These are phyloP conservation scores for Arabidopsis arenosa DNA, from an alignment of 345 rosid species.

Conservation along the genomic window DNA sequence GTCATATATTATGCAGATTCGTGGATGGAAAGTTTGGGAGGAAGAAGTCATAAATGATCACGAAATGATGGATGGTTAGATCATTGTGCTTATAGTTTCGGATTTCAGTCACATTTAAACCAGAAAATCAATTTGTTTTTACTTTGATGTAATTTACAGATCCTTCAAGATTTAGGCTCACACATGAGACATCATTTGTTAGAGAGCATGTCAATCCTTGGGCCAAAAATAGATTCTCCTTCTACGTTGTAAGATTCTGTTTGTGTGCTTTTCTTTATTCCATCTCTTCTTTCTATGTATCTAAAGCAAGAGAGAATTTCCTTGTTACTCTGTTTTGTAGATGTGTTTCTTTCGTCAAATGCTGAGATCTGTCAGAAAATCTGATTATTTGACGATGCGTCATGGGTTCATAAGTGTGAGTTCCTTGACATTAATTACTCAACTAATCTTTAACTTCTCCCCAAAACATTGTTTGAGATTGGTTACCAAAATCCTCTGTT, in stretches of 20 bases:
- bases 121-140: neutral
- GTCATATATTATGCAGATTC: constrained; percentile 67
- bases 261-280: neutral
- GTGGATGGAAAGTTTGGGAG: constrained; percentile 94
- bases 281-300: constrained; percentile 8
- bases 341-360: constrained; percentile 88
- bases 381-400: constrained; percentile 89
- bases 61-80: constrained; percentile 44
- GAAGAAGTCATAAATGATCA: constrained; percentile 49
- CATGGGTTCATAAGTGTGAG: constrained; percentile 87
- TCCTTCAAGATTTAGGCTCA: constrained; percentile 82
- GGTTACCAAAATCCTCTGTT: constrained; percentile 14
- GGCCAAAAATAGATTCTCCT: constrained; percentile 57
- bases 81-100: neutral
- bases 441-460: constrained; percentile 2
- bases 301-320: neutral
- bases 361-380: constrained; percentile 69
- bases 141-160: constrained; percentile 49
- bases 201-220: constrained; percentile 66
- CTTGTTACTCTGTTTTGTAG: constrained; percentile 41
- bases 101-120: neutral
- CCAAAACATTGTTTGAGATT: neutral
- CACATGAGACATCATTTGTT: constrained; percentile 94
- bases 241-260: constrained; percentile 62
- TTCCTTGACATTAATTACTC: constrained; percentile 12